Evolutionary conservation across 208 protist genomes (phyloP).

Genomic region (Acanthamoeba culbertsoni): DNA sequence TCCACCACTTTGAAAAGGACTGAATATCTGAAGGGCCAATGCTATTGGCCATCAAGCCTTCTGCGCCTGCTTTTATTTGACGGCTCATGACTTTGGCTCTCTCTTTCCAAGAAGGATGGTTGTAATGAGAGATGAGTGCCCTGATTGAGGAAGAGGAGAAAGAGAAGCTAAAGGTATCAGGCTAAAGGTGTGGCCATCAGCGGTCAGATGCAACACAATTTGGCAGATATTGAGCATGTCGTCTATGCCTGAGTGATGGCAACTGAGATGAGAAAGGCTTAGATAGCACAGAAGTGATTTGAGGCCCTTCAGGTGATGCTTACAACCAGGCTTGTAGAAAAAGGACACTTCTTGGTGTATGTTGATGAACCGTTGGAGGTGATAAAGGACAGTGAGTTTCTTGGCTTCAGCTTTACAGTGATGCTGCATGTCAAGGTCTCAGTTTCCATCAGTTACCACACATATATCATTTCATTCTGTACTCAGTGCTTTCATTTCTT

Average conservation of each 20-base stretch:
- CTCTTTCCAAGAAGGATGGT: too few relatives aligned
- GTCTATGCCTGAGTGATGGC: slow-evolving; percentile 46
- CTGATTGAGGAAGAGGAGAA: too few relatives aligned
- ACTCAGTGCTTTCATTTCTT: background rate
- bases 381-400: background rate
- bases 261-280: background rate
- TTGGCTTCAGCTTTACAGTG: background rate
- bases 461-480: slow-evolving; percentile 15
- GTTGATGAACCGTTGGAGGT: background rate
- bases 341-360: background rate
- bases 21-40: too few relatives aligned
- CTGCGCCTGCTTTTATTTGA: too few relatives aligned
- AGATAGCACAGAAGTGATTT: slow-evolving; percentile 19
- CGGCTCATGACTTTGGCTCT: too few relatives aligned
- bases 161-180: background rate
- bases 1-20: slow-evolving; percentile 38
- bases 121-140: too few relatives aligned
- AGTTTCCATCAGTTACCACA: slow-evolving; percentile 1
- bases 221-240: slow-evolving; percentile 48
- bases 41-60: too few relatives aligned
- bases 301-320: background rate
- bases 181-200: background rate
- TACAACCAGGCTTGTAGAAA: slow-evolving; percentile 19
- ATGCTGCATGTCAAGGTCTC: slow-evolving; percentile 10
- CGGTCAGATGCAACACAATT: background rate